Percentiles rank a stretch among this genome's conserved stretches.
These are phyloP conservation scores for Arthrobotrys pseudoclavata DNA, from an alignment of 2,329 filamentous ascomycete genomes.

Conservation along the genomic window DNA sequence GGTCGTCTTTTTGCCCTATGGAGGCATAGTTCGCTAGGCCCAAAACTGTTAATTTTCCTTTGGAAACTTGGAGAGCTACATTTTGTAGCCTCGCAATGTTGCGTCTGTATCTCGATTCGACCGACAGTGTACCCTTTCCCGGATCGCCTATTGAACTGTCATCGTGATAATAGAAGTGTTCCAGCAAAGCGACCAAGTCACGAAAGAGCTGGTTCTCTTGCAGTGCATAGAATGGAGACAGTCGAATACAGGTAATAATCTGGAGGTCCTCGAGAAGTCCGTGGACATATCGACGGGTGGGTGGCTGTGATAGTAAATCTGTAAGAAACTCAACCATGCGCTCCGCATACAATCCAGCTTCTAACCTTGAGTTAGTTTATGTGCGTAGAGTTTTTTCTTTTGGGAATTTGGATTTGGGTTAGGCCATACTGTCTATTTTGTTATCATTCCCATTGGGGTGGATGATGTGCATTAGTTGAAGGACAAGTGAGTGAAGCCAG, in stretches of 20 bases:
- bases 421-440: constrained; percentile 53
- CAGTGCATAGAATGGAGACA: constrained; percentile 83
- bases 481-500: constrained; percentile 88
- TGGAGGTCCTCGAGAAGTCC: constrained; percentile 88
- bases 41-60: constrained; percentile 77
- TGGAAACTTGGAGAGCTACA: constrained; percentile 33
- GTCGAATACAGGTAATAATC: constrained; percentile 79
- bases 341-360: constrained; percentile 86
- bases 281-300: constrained; percentile 93
- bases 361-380: constrained; percentile 68
- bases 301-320: constrained; percentile 91
- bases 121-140: constrained; percentile 73
- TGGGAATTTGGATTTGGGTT: neutral
- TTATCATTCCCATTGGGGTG: constrained; percentile 69
- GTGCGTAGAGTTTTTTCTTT: constrained; percentile 65
- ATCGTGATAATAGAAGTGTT: constrained; percentile 86
- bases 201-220: constrained; percentile 82
- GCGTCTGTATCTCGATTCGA: constrained; percentile 79
- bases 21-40: constrained; percentile 92
- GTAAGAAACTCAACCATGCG: constrained; percentile 91
- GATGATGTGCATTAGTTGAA: constrained; percentile 84
- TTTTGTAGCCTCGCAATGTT: constrained; percentile 80
- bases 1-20: constrained; percentile 82
- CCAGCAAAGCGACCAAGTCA: constrained; percentile 83
- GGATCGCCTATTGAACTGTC: neutral